These are phyloP conservation scores for Zygnema cylindricum DNA, from an alignment of 139 green algal genomes.

Conservation along the genomic window DNA sequence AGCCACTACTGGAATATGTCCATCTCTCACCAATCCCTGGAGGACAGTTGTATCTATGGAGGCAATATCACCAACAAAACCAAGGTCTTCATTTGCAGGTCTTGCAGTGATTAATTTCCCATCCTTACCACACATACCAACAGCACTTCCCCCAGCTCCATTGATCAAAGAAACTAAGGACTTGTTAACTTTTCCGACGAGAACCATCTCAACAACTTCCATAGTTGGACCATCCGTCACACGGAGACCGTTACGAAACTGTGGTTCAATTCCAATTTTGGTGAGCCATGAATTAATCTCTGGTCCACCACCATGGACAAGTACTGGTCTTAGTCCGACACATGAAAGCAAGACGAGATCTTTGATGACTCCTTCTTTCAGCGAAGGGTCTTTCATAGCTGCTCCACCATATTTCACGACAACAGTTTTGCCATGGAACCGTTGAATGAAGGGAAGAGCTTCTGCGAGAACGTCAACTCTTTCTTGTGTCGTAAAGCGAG, in stretches of 20 bases:
- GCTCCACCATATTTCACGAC: slow-evolving; percentile 99
- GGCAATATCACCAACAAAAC: slow-evolving; percentile 93
- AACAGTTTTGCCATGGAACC: slow-evolving; percentile 83
- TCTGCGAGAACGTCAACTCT: slow-evolving; percentile 82
- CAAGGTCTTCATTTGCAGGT: slow-evolving; percentile 65
- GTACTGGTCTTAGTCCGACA: slow-evolving; percentile 89
- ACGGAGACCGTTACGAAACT: slow-evolving; percentile 96
- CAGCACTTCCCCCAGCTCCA: slow-evolving; percentile 84
- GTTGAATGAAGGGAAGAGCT: slow-evolving; percentile 92
- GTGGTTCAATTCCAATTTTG: slow-evolving; percentile 85
- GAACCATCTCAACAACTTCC: slow-evolving; percentile 98
- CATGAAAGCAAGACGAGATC: slow-evolving; percentile 94
- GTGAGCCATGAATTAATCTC: slow-evolving; percentile 98
- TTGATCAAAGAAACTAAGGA: slow-evolving; percentile 95
- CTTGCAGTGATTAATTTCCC: slow-evolving; percentile 80
- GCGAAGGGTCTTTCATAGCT: slow-evolving; percentile 88
- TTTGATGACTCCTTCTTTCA: slow-evolving; percentile 90
- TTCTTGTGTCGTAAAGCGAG: neutral
- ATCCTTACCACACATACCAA: slow-evolving; percentile 98
- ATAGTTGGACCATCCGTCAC: slow-evolving; percentile 96
- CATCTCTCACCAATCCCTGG: slow-evolving; percentile 74
- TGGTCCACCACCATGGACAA: slow-evolving; percentile 97
- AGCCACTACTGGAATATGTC: slow-evolving; percentile 94
- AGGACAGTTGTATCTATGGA: slow-evolving; percentile 80
- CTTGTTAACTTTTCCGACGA: slow-evolving; percentile 97